Conservation (phyloP, 1,284 basidiomycete species). For the Ganoderma boninense region DNA sequence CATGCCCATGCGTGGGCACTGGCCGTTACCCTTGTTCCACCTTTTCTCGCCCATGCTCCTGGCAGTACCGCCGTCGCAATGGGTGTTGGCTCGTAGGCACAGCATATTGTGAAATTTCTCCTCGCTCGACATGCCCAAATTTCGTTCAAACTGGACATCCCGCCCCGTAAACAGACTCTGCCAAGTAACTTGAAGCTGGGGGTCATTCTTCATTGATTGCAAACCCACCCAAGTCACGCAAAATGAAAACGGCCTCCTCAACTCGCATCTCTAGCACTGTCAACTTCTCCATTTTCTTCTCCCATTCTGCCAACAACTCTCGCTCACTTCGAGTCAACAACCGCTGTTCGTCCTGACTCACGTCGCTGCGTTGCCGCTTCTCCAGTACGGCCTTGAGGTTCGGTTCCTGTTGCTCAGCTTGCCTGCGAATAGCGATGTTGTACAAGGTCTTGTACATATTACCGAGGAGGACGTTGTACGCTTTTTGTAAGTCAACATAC, state of each 20-base stretch:
- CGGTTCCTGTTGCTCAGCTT: constrained; percentile 73
- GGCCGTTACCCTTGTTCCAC: constrained; percentile 8
- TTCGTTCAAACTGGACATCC: background rate
- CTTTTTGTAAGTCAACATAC: constrained; percentile 87
- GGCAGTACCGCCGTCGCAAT: background rate
- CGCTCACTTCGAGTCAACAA: constrained; percentile 77
- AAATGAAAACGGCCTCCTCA: constrained; percentile 86
- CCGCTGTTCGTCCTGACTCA: constrained; percentile 70
- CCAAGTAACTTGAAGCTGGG: background rate
- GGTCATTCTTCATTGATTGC: constrained; percentile 38
- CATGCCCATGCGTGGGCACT: background rate
- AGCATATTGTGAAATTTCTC: background rate
- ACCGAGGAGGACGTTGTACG: constrained; percentile 78
- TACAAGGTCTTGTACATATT: constrained; percentile 88
- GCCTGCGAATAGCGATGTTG: constrained; percentile 79
- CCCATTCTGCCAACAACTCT: constrained; percentile 72
- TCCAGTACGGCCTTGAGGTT: constrained; percentile 75
- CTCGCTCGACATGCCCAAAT: background rate
- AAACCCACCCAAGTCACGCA: constrained; percentile 71
- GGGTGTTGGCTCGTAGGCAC: background rate
- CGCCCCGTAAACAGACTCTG: background rate
- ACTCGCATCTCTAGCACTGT: constrained; percentile 81
- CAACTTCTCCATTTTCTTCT: constrained; percentile 74
- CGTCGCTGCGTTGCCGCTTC: constrained; percentile 84
- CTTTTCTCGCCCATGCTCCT: background rate